Evolutionary conservation across 202 grass and related monocot species (phyloP), one percentile per base, ranked within the genome.

Genomic region (Elaeis oleifera): DNA sequence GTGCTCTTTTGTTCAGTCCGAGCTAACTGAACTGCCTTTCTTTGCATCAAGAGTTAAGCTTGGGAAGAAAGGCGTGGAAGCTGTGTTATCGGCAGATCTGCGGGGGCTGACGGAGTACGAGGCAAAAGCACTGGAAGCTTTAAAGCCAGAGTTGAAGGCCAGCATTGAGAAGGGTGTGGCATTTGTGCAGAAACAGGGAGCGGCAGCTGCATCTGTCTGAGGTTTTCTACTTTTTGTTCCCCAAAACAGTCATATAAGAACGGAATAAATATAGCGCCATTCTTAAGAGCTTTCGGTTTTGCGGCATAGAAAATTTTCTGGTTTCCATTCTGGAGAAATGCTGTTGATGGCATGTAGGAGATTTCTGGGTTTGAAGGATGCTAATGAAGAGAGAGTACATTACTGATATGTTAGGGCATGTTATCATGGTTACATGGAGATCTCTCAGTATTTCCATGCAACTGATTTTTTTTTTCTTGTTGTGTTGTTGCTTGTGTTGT

Each of bases 21-120:
- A 95, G 48, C 24, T 77, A 51, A 90, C 80, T 0, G 90, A 90
- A 29, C 54, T 95, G 36, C 90, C 86, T 15, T 95, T 95, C 83
- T 95, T 90, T 39, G 90, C 86, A 3, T 86, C 85, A 68, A 90
- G 83, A 74, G 72, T 95, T 59, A 95, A 90, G 80, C 49, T 95
- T 16, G 90, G 90, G 21, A 95, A 86, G 75, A 84, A 79, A 0
- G 90, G 90, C 23, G 58, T 87, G 3, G 82, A 95, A 69, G 81
- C 80, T 15, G 53, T 87, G 5, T 54, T 90, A n/a, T 74, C 85
- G 31, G 70, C 75, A 0, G 80, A 90, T 44, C 69, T 87, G 2
- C 71, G 90, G 65, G 90, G 86, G 23, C 50, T 90, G n/a, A 87
- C 83, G 0, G 83, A 84, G 51, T 90, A 84, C 0, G 90, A 95